These are phyloP conservation scores for Petunia secreta DNA, from an alignment of 257 asterid species.

Conservation along the genomic window DNA sequence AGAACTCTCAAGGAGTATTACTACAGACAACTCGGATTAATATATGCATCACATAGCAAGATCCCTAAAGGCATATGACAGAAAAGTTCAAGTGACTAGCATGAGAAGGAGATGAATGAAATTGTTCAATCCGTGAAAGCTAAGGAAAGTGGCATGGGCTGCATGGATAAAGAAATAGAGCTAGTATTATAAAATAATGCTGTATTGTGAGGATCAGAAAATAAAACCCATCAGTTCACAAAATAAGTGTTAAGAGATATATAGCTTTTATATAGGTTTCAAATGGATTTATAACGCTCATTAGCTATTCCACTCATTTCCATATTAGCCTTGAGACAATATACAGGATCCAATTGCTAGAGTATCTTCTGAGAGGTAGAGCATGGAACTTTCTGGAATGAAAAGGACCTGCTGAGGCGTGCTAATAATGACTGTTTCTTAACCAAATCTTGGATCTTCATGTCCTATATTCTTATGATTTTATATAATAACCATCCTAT, in stretches of 20 bases:
- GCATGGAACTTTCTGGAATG: constrained; percentile 3
- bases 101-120: constrained; percentile 15
- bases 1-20: constrained; percentile 19
- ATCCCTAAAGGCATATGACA: constrained; percentile 2
- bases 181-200: constrained; percentile 1
- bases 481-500: too few species aligned
- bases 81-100: constrained; percentile 21
- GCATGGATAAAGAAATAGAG: not conserved
- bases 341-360: not conserved
- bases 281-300: not conserved
- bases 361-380: not conserved
- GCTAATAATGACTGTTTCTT: not conserved
- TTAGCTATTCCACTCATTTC: constrained; percentile 4
- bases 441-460: constrained; percentile 14
- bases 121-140: not conserved
- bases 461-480: not conserved
- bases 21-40: not conserved
- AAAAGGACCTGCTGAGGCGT: not conserved
- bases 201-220: not conserved
- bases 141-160: not conserved
- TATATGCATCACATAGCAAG: not conserved
- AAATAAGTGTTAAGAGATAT: not conserved
- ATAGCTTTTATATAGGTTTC: not conserved
- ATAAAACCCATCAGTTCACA: constrained; percentile 6
- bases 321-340: constrained; percentile 6